phyloP scores from a whole-genome alignment of 345 rosid genomes.

The Lepidium africanum region DNA sequence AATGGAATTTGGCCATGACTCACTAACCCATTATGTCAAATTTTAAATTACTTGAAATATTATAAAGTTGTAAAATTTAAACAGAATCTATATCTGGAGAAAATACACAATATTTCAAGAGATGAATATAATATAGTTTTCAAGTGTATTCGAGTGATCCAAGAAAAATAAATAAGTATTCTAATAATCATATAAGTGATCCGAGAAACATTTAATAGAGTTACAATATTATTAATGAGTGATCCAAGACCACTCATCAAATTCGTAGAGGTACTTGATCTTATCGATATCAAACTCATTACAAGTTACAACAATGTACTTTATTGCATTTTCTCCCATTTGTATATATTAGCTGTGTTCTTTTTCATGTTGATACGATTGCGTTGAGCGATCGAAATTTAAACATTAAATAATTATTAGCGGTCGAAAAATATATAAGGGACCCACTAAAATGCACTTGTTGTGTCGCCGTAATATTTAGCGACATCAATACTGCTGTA shows the following conservation, averaged over 20 bases:
- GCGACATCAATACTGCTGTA: no score
- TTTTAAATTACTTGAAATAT: background rate
- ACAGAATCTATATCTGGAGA: background rate
- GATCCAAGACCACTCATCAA: background rate
- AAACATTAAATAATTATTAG: no score
- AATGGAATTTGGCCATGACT: constrained; percentile 6
- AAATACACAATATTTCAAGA: background rate
- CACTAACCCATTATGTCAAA: constrained; percentile 12
- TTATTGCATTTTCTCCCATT: constrained; percentile 53
- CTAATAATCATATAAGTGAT: background rate
- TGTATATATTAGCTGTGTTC: constrained; percentile 57
- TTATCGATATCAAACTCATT: constrained; percentile 52
- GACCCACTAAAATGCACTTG: no score
- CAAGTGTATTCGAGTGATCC: constrained; percentile 25
- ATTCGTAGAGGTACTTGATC: no score
- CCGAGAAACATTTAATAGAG: background rate
- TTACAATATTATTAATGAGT: background rate
- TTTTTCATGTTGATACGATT: no score
- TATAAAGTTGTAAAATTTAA: background rate
- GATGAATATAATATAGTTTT: background rate
- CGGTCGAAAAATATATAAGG: no score
- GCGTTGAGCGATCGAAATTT: no score
- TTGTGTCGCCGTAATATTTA: no score
- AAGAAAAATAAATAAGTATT: background rate
- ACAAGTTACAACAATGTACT: constrained; percentile 29